Evolutionary conservation across 345 rosid species (phyloP).

Genomic region (Arabidopsis arenosa): DNA sequence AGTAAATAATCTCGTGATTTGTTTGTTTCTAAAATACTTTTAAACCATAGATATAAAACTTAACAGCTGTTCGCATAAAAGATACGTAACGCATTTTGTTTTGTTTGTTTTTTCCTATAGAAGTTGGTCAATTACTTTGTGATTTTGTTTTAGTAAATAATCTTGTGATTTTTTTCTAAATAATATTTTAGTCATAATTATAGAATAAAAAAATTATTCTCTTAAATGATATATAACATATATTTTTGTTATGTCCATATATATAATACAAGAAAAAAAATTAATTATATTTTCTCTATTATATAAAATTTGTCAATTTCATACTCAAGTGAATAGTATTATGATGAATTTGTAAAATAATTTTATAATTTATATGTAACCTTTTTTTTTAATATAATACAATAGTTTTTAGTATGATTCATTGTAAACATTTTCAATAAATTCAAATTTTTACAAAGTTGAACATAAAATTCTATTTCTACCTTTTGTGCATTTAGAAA

Average conservation of each 20-base stretch:
- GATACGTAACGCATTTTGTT: neutral
- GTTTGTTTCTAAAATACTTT: neutral
- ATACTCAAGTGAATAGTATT: too few species aligned
- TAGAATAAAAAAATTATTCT: neutral
- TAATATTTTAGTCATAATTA: neutral
- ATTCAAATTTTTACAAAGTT: too few species aligned
- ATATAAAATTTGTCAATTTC: neutral
- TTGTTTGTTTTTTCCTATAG: neutral
- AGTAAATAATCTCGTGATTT: neutral
- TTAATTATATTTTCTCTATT: too few species aligned
- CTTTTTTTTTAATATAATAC: too few species aligned
- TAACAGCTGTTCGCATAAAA: neutral
- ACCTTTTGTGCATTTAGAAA: too few species aligned
- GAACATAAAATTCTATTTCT: too few species aligned
- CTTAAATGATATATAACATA: neutral
- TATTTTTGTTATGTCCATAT: neutral
- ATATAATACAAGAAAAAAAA: neutral
- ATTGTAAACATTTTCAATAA: too few species aligned
- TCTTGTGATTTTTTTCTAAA: neutral
- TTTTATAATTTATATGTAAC: too few species aligned
- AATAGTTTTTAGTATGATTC: too few species aligned
- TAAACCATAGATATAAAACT: neutral
- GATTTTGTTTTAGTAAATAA: neutral
- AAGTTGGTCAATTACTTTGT: neutral
- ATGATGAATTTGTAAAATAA: too few species aligned